phyloP scores from a whole-genome alignment of 768 basidiomycete species.

The Leccinum variicolor region DNA sequence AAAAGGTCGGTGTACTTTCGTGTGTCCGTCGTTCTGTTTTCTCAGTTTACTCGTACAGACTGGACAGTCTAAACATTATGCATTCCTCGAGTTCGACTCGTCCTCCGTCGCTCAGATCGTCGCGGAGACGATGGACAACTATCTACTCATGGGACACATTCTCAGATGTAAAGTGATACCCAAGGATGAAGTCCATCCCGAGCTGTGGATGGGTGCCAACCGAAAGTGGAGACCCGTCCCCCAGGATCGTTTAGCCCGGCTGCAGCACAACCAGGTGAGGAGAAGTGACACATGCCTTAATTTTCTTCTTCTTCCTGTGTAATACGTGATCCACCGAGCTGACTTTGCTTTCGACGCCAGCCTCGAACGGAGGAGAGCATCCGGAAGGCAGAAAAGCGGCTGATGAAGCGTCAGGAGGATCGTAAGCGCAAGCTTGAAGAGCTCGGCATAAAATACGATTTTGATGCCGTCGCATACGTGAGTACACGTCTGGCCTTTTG shows the following conservation, averaged over 20 bases:
- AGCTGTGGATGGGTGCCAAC: constrained; percentile 97
- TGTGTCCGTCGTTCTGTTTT: background rate
- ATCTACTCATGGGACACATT: constrained; percentile 92
- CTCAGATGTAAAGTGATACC: constrained; percentile 89
- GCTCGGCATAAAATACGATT: constrained; percentile 84
- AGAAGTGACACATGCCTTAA: background rate
- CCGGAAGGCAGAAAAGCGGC: constrained; percentile 56
- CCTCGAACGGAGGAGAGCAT: constrained; percentile 72
- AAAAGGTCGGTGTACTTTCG: constrained; percentile 55
- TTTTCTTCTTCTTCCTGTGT: background rate
- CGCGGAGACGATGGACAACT: constrained; percentile 99
- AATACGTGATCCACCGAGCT: background rate
- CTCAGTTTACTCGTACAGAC: constrained; percentile 48
- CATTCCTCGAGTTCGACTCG: constrained; percentile 92
- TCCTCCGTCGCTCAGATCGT: constrained; percentile 90
- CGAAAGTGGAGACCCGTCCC: constrained; percentile 85
- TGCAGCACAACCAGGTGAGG: constrained; percentile 79
- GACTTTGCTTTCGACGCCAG: constrained; percentile 35
- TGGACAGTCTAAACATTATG: constrained; percentile 95
- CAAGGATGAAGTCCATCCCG: constrained; percentile 84
- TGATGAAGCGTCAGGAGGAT: constrained; percentile 73
- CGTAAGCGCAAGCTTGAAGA: constrained; percentile 77
- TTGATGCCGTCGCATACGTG: constrained; percentile 80
- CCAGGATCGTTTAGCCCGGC: constrained; percentile 61
- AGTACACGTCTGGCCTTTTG: constrained; percentile 30